phyloP scores from a whole-genome alignment of 2,329 filamentous ascomycete species.

The Trichophyton simii region DNA sequence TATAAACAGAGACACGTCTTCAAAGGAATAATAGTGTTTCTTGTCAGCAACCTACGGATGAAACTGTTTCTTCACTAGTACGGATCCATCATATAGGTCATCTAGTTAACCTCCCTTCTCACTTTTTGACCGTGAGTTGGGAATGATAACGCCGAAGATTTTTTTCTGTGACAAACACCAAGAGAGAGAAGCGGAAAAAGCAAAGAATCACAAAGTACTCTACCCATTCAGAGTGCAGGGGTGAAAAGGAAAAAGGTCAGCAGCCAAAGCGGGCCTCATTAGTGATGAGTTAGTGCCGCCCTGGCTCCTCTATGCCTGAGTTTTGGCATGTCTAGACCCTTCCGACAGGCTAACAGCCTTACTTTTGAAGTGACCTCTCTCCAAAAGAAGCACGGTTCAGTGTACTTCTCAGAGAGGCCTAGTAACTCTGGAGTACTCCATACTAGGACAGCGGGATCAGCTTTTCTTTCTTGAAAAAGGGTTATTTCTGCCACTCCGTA shows the following conservation, averaged over 20 bases:
- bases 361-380: constrained; percentile 4
- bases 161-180: background rate
- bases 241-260: background rate
- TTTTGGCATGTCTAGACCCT: constrained; percentile 5
- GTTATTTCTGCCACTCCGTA: constrained; percentile 1
- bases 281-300: constrained; percentile 1
- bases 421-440: background rate
- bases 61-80: background rate
- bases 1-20: too few relatives aligned
- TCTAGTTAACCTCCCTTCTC: background rate
- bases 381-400: background rate
- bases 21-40: background rate
- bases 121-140: background rate
- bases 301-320: background rate
- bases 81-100: background rate
- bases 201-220: background rate
- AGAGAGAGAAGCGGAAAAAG: background rate
- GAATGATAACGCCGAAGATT: background rate
- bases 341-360: constrained; percentile 1
- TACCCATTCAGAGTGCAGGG: background rate
- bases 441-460: background rate
- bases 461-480: constrained; percentile 3
- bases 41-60: background rate
- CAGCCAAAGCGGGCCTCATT: constrained; percentile 1
- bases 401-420: background rate